Percentiles rank a stretch among this genome's conserved stretches.
These are phyloP conservation scores for Amanita rimosa DNA, from an alignment of 768 basidiomycete genomes.

Conservation along the genomic window DNA sequence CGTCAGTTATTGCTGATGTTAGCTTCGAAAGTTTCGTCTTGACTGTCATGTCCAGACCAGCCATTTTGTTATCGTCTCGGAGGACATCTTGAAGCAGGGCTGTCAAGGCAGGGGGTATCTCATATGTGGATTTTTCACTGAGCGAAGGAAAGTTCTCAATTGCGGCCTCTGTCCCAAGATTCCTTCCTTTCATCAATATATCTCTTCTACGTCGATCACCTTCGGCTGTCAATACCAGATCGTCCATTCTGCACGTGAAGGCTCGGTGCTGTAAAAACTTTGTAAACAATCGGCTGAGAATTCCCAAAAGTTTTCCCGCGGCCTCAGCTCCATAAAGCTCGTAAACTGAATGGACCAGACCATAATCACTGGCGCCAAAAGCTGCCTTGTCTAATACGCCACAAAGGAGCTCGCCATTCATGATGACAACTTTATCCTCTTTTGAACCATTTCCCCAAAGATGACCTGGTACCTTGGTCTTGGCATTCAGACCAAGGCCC, in stretches of 20 bases:
- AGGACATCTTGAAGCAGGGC: slow-evolving; percentile 82
- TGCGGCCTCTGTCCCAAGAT: slow-evolving; percentile 78
- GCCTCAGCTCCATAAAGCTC: slow-evolving; percentile 87
- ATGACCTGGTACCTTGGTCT: slow-evolving; percentile 81
- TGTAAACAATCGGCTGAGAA: slow-evolving; percentile 90
- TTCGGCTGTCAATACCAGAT: slow-evolving; percentile 77
- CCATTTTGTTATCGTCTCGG: slow-evolving; percentile 95
- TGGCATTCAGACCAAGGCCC: slow-evolving; percentile 77
- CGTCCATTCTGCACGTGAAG: slow-evolving; percentile 98
- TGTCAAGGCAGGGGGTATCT: slow-evolving; percentile 46
- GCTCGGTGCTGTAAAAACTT: slow-evolving; percentile 95
- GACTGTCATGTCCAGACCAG: slow-evolving; percentile 87
- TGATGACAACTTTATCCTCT: slow-evolving; percentile 82
- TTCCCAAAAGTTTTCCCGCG: slow-evolving; percentile 86
- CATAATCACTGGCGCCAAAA: slow-evolving; percentile 92
- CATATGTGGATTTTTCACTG: slow-evolving; percentile 31
- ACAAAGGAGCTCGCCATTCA: slow-evolving; percentile 87
- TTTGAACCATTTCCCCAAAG: slow-evolving; percentile 75
- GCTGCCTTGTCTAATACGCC: slow-evolving; percentile 97
- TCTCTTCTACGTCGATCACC: slow-evolving; percentile 63
- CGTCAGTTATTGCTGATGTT: slow-evolving; percentile 83
- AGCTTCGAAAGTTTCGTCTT: slow-evolving; percentile 79
- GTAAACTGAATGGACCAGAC: slow-evolving; percentile 93
- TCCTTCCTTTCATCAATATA: slow-evolving; percentile 54
- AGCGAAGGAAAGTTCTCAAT: slow-evolving; percentile 86